Evolutionary conservation across 2,329 filamentous ascomycete genomes (phyloP).

Genomic region (Cladophialophora carrionii): DNA sequence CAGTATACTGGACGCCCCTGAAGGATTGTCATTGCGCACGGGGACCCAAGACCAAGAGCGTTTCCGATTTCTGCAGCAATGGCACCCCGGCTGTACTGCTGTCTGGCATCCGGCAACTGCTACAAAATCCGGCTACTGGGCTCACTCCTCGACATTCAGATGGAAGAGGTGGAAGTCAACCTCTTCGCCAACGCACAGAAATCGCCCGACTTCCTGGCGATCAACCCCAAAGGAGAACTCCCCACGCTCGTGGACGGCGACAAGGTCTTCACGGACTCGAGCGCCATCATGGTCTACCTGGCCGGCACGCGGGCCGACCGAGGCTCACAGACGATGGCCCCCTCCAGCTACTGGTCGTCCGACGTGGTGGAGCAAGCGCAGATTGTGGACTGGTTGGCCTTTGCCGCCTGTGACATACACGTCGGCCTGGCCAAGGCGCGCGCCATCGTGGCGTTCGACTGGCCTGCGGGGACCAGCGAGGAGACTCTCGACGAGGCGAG

Average conservation of each 20-base stretch:
- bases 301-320: conserved; percentile 12
- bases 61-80: not conserved
- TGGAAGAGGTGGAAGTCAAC: conserved; percentile 19
- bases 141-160: conserved; percentile 8
- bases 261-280: conserved; percentile 23
- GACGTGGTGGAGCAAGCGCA: conserved; percentile 21
- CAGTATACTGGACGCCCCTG: not conserved
- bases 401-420: conserved; percentile 21
- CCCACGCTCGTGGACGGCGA: conserved; percentile 48
- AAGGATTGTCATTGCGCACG: not conserved
- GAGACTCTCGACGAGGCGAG: conserved; percentile 33
- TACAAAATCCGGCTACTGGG: conserved; percentile 28
- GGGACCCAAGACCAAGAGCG: not conserved
- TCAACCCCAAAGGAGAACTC: conserved; percentile 67
- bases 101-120: conserved; percentile 24
- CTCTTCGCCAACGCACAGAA: conserved; percentile 33
- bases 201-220: conserved; percentile 52
- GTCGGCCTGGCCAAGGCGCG: conserved; percentile 28
- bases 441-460: conserved; percentile 35
- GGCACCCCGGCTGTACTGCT: conserved; percentile 21
- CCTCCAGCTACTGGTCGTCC: conserved; percentile 25
- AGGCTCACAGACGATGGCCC: not conserved
- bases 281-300: conserved; percentile 23
- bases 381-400: conserved; percentile 30
- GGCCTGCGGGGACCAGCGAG: conserved; percentile 32